Evolutionary conservation across 106 monocot species (phyloP), one percentile per base, ranked within the genome.

Genomic region (Dendrobium nobile): DNA sequence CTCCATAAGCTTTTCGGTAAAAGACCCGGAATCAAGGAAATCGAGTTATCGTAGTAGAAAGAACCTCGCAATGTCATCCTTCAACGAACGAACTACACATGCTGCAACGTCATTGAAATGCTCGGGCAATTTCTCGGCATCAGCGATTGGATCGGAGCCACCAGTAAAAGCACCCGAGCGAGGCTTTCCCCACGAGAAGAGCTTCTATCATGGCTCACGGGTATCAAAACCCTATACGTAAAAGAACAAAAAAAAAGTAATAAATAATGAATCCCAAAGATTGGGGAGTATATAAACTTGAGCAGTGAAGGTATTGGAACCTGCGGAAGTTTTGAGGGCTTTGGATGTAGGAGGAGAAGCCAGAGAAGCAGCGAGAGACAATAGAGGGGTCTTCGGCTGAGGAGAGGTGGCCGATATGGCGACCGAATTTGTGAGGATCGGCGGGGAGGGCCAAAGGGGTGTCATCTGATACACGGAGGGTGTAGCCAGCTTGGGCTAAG

Each of bases 21-120:
- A 87, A 9, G 67, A 67, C n/a, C 84, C 83, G 0, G 92, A 82
- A 43, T 94, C 91, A 4, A 98, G 79, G 79, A 92, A 98, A 84
- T 98, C 97, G 22, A 98, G 85, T 92, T 92, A 98, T 16, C 92
- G 56, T 81, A 98, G 92, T 84, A 94, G 97, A 31, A 98, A 89
- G 17, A 98, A 82, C 78, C 94, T 88, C 13, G 91, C 88, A 16
- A 92, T 77, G 47, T 92, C 93, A 33, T 90, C 93, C 31, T 84
- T 82, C 37, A 92, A 85, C 16, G 84, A 80, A 42, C 84, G 51
- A 18, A 28, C 58, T 10, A 73, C 70, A 13, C 19, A 28, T 8
- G n/a, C 51, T 64, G 65, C 44, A n/a, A 56, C 77, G 5, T 22
- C n/a, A 77, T 90, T 83, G 67, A 98, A 98, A 81, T 98, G 72